Conservation (phyloP, 2,329 filamentous ascomycete species). For the Botryotinia narcissicola region DNA sequence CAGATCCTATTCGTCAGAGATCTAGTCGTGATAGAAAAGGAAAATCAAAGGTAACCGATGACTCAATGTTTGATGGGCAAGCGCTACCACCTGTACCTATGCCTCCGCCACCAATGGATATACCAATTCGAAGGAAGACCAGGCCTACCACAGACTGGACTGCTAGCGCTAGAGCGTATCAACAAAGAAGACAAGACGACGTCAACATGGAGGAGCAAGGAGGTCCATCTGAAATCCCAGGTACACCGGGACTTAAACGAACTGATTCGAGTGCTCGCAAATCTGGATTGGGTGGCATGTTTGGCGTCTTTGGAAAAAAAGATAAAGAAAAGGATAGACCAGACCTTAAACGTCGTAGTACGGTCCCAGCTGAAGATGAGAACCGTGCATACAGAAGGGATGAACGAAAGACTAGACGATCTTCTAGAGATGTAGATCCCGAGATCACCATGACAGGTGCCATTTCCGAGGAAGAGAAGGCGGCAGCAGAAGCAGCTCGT, state of each 20-base stretch:
- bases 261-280: slow-evolving; percentile 63
- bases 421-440: slow-evolving; percentile 46
- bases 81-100: slow-evolving; percentile 37
- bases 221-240: slow-evolving; percentile 43
- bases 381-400: slow-evolving; percentile 37
- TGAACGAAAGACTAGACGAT: slow-evolving; percentile 41
- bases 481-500: slow-evolving; percentile 62
- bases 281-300: slow-evolving; percentile 56
- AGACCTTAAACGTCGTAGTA: slow-evolving; percentile 50
- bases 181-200: slow-evolving; percentile 64
- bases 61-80: slow-evolving; percentile 28
- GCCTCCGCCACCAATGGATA: slow-evolving; percentile 34
- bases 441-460: slow-evolving; percentile 46
- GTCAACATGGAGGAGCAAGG: slow-evolving; percentile 55
- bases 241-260: slow-evolving; percentile 47
- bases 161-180: slow-evolving; percentile 49
- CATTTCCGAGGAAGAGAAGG: slow-evolving; percentile 55
- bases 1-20: slow-evolving; percentile 48
- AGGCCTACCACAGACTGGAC: slow-evolving; percentile 32
- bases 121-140: slow-evolving; percentile 32
- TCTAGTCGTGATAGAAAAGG: slow-evolving; percentile 43
- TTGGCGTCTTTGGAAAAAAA: slow-evolving; percentile 48
- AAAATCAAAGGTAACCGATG: slow-evolving; percentile 44
- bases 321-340: slow-evolving; percentile 41
- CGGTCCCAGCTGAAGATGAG: slow-evolving; percentile 52